Evolutionary conservation across 164 flowering plant species (phyloP).

Genomic region (Litsea cubeba): DNA sequence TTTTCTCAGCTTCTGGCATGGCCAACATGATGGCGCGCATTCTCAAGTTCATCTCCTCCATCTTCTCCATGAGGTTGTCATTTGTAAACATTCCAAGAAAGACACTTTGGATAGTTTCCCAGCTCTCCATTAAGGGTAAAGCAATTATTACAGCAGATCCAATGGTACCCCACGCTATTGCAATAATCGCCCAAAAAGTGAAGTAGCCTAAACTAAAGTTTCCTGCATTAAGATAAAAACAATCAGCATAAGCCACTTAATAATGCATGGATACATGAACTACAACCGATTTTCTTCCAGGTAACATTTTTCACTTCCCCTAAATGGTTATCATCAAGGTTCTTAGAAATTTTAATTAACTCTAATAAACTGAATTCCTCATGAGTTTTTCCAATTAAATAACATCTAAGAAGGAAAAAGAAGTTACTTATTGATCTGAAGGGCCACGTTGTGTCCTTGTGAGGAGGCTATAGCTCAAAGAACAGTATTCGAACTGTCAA

Average conservation of each 20-base stretch:
- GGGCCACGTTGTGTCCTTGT: too few relatives aligned
- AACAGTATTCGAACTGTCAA: too few relatives aligned
- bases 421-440: too few relatives aligned
- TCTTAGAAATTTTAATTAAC: too few relatives aligned
- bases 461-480: too few relatives aligned
- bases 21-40: slow-evolving; percentile 49
- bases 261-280: too few relatives aligned
- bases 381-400: too few relatives aligned
- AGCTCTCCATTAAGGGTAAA: slow-evolving; percentile 76
- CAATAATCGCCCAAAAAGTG: slow-evolving; percentile 88
- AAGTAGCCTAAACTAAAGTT: slow-evolving; percentile 75
- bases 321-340: too few relatives aligned
- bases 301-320: too few relatives aligned
- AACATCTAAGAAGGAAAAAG: too few relatives aligned
- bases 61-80: slow-evolving; percentile 65
- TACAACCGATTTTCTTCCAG: too few relatives aligned
- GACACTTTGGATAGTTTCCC: slow-evolving; percentile 61
- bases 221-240: slow-evolving; percentile 33
- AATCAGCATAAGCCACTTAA: not conserved
- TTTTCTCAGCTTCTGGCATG: slow-evolving; percentile 62
- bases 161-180: slow-evolving; percentile 91
- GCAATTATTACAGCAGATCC: slow-evolving; percentile 78
- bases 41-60: slow-evolving; percentile 62
- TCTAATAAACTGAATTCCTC: too few relatives aligned
- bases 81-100: slow-evolving; percentile 79